These are phyloP conservation scores for Salix arbutifolia DNA, from an alignment of 345 rosid genomes.

Conservation along the genomic window DNA sequence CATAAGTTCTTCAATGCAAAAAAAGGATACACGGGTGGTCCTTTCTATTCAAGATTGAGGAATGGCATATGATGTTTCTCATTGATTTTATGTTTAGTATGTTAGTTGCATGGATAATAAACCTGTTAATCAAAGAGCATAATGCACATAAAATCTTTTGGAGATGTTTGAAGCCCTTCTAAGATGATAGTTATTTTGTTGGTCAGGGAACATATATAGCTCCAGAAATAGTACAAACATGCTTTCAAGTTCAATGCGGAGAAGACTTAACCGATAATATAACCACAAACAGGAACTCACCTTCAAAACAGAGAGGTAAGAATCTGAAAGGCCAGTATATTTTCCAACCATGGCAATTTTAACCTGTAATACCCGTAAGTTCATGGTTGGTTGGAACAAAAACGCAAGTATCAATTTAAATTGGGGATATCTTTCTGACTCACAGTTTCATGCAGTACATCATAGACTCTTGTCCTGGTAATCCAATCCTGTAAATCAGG, in stretches of 20 bases:
- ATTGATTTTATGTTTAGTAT: neutral
- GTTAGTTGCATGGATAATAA: neutral
- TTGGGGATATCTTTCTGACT: conserved; percentile 15
- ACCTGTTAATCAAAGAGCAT: neutral
- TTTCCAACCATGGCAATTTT: conserved; percentile 94
- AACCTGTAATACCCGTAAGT: conserved; percentile 45
- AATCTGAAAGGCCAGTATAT: conserved; percentile 82
- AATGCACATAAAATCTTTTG: neutral
- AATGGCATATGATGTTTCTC: neutral
- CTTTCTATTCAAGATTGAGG: neutral
- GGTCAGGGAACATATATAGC: neutral
- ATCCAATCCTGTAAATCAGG: conserved; percentile 79
- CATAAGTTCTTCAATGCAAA: neutral
- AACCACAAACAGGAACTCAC: conserved; percentile 20
- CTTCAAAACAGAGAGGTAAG: conserved; percentile 85
- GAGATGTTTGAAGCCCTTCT: neutral
- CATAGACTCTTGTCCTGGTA: conserved; percentile 57
- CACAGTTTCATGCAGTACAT: conserved; percentile 65
- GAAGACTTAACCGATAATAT: neutral
- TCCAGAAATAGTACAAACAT: neutral
- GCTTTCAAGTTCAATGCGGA: neutral
- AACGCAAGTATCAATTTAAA: neutral
- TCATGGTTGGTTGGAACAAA: conserved; percentile 4
- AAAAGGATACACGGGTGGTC: neutral
- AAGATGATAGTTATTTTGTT: neutral